Evolutionary conservation across 208 protist genomes (phyloP).

Genomic region (Trypanosoma brucei): DNA sequence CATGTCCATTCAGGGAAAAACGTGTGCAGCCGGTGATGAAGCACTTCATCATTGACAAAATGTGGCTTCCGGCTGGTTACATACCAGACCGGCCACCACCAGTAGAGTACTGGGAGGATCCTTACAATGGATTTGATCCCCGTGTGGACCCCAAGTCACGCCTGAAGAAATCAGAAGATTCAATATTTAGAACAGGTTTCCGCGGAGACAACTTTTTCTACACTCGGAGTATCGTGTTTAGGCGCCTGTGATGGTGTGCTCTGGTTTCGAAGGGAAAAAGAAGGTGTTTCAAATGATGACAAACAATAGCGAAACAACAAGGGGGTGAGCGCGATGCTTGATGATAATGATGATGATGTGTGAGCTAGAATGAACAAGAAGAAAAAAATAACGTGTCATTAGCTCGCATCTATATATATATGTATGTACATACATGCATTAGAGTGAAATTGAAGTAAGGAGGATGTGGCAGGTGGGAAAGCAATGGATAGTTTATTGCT

Average conservation of each 20-base stretch:
- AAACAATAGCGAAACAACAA: too few relatives aligned
- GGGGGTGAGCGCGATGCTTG: too few relatives aligned
- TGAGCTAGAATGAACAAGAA: too few relatives aligned
- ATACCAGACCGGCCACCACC: constrained; percentile 61
- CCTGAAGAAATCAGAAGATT: constrained; percentile 58
- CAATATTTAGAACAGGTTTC: constrained; percentile 60
- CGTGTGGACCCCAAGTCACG: constrained; percentile 67
- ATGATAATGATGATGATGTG: too few relatives aligned
- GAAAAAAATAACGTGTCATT: too few relatives aligned
- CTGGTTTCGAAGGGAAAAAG: not conserved
- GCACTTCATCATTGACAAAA: constrained; percentile 57
- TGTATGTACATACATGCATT: too few relatives aligned
- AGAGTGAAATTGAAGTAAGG: too few relatives aligned
- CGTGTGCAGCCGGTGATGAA: constrained; percentile 23
- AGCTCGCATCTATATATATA: too few relatives aligned
- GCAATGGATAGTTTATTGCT: too few relatives aligned
- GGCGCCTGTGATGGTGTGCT: constrained; percentile 40
- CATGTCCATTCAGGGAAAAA: constrained; percentile 61
- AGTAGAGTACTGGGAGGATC: constrained; percentile 87
- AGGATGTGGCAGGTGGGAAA: too few relatives aligned
- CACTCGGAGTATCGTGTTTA: constrained; percentile 87
- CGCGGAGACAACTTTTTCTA: constrained; percentile 78
- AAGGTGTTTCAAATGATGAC: not conserved
- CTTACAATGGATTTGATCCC: constrained; percentile 79
- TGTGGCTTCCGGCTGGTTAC: constrained; percentile 75